A percentile compares a stretch with the other conserved stretches of the same genome.
Evolutionary conservation across 2,329 filamentous ascomycete genomes (phyloP).

Genomic region (Diaporthe capsici): DNA sequence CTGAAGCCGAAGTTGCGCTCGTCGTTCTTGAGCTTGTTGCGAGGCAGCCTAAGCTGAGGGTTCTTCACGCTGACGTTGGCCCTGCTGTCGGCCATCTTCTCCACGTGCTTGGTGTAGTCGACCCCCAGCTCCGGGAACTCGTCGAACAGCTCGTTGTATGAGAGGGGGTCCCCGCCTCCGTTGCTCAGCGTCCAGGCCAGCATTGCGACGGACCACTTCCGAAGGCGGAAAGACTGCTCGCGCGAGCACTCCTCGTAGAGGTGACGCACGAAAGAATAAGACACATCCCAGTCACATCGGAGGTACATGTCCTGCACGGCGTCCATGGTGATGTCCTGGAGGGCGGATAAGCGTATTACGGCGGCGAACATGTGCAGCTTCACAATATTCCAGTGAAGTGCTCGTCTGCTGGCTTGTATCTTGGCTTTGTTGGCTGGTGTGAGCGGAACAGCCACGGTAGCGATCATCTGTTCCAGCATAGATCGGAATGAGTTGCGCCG

Average conservation of each 20-base stretch:
- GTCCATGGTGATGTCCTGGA: constrained; percentile 72
- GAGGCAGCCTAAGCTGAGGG: constrained; percentile 70
- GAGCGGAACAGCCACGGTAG: constrained; percentile 45
- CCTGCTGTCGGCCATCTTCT: constrained; percentile 65
- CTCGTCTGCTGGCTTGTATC: constrained; percentile 49
- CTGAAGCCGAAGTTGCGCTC: constrained; percentile 73
- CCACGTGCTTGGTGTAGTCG: constrained; percentile 67
- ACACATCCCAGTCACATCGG: constrained; percentile 70
- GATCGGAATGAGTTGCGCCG: constrained; percentile 57
- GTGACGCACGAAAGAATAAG: constrained; percentile 63
- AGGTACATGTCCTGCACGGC: constrained; percentile 72
- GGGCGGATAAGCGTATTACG: constrained; percentile 60
- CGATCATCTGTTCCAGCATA: constrained; percentile 59
- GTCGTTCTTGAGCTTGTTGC: constrained; percentile 68
- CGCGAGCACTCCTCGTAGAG: constrained; percentile 69
- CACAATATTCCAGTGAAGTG: constrained; percentile 69
- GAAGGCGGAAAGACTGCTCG: constrained; percentile 64
- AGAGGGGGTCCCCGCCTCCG: constrained; percentile 46
- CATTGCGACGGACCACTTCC: constrained; percentile 73
- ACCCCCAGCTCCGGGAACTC: constrained; percentile 62
- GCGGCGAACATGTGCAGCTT: constrained; percentile 71
- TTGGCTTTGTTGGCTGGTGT: constrained; percentile 45
- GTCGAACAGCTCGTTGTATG: constrained; percentile 40
- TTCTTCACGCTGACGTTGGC: constrained; percentile 71
- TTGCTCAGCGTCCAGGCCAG: constrained; percentile 67